phyloP scores from a whole-genome alignment of 148 eudicot genomes.

The Fagopyrum homotropicum region DNA sequence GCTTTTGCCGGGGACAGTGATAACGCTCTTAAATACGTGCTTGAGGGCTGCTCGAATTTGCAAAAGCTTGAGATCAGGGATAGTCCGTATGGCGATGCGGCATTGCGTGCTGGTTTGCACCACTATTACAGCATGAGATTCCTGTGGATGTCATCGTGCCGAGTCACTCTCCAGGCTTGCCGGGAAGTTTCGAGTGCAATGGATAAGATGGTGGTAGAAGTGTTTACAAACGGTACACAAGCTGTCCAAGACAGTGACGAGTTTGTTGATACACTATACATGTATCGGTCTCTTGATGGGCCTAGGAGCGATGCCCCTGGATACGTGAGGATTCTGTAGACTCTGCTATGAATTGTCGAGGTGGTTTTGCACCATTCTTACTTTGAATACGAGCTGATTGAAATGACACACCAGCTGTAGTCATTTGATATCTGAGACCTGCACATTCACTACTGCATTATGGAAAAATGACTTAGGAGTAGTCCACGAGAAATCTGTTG shows the following conservation, averaged over 20 bases:
- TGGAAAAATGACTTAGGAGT: background rate
- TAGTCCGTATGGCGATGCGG: slow-evolving; percentile 74
- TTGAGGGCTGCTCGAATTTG: slow-evolving; percentile 67
- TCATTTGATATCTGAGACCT: background rate
- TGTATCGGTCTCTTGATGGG: slow-evolving; percentile 77
- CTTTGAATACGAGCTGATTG: background rate
- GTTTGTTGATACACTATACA: slow-evolving; percentile 44
- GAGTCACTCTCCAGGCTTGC: slow-evolving; percentile 54
- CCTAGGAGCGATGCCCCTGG: slow-evolving; percentile 58
- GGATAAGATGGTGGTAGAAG: slow-evolving; percentile 62
- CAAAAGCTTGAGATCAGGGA: slow-evolving; percentile 85
- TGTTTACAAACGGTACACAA: slow-evolving; percentile 26
- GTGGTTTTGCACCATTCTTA: background rate
- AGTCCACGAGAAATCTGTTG: background rate
- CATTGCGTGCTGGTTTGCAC: slow-evolving; percentile 50
- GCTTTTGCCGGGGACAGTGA: slow-evolving; percentile 85
- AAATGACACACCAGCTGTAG: background rate
- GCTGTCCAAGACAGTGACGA: slow-evolving; percentile 33
- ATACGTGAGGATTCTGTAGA: slow-evolving; percentile 40
- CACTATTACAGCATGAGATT: slow-evolving; percentile 82
- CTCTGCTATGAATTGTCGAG: background rate
- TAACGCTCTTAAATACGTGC: slow-evolving; percentile 60
- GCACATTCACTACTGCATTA: background rate
- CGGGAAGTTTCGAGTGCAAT: slow-evolving; percentile 40
- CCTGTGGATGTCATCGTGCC: slow-evolving; percentile 74